These are phyloP conservation scores for Arctostaphylos glauca DNA, from an alignment of 148 eudicot species.

Conservation along the genomic window DNA sequence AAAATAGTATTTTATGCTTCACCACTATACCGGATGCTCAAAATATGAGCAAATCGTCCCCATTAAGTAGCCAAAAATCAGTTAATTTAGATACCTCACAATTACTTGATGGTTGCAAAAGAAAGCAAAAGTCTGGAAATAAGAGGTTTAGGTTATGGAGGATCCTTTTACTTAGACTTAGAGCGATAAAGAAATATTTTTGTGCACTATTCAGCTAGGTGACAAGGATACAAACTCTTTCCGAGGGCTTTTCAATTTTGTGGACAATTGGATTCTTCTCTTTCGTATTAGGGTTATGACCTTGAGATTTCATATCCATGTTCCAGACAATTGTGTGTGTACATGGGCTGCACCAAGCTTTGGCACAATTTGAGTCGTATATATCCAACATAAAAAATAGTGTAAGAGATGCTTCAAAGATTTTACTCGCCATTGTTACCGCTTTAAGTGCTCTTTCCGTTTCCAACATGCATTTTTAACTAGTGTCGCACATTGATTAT, in stretches of 20 bases:
- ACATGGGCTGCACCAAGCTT: background rate
- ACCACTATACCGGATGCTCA: background rate
- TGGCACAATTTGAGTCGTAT: too few relatives aligned
- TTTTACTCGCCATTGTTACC: background rate
- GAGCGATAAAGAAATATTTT: background rate
- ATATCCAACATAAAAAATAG: background rate
- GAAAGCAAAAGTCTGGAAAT: background rate
- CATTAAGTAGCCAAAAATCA: slow-evolving; percentile 9
- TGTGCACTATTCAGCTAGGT: background rate
- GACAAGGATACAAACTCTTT: background rate
- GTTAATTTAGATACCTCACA: background rate
- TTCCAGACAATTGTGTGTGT: background rate
- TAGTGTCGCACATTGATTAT: background rate
- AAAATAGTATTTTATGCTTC: background rate
- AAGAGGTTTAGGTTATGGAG: background rate
- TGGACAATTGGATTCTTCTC: background rate
- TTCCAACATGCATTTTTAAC: background rate
- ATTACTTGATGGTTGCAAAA: background rate
- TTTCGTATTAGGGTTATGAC: background rate
- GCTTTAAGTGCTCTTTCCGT: background rate
- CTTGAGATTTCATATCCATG: background rate
- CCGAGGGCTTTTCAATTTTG: background rate
- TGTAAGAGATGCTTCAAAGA: background rate
- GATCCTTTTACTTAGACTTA: too few relatives aligned
- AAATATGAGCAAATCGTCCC: background rate